A percentile compares a stretch with the other conserved stretches of the same genome.
These are phyloP conservation scores for Karstenula rhodostoma DNA, from an alignment of 2,329 filamentous ascomycete species.

Conservation along the genomic window DNA sequence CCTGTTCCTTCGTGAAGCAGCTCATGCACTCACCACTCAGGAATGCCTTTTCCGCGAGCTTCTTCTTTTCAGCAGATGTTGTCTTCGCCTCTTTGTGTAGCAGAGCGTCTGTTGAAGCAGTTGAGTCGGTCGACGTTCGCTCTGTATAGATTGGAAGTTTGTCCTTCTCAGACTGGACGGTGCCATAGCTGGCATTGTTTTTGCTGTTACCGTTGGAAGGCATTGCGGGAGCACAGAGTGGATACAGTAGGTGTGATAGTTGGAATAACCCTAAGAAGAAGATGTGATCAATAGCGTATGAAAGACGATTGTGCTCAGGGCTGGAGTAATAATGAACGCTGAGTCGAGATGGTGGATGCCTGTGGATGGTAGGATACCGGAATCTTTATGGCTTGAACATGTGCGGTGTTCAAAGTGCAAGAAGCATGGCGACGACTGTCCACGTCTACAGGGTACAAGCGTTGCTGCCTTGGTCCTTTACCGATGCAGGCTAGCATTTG, in stretches of 20 bases:
- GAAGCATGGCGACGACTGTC: background rate
- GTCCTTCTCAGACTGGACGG: constrained; percentile 17
- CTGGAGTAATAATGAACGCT: background rate
- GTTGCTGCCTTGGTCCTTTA: constrained; percentile 10
- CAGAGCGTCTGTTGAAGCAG: constrained; percentile 19
- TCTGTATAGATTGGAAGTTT: constrained; percentile 20
- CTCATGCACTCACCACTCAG: constrained; percentile 12
- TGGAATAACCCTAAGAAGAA: background rate
- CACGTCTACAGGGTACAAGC: constrained; percentile 2
- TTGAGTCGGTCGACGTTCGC: constrained; percentile 21
- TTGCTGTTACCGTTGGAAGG: constrained; percentile 13
- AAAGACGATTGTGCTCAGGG: background rate
- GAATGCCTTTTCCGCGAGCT: constrained; percentile 18
- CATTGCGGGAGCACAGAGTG: constrained; percentile 1
- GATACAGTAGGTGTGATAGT: background rate
- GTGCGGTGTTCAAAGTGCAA: background rate
- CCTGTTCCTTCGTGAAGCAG: background rate
- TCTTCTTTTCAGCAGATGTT: background rate
- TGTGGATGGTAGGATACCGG: background rate
- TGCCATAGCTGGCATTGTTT: constrained; percentile 17
- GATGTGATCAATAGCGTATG: background rate
- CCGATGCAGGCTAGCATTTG: background rate
- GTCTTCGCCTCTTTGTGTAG: constrained; percentile 19
- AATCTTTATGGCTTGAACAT: background rate
- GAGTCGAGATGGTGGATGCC: background rate